phyloP scores from a whole-genome alignment of 495 filamentous ascomycete genomes.

The Podospora pseudoanserina region DNA sequence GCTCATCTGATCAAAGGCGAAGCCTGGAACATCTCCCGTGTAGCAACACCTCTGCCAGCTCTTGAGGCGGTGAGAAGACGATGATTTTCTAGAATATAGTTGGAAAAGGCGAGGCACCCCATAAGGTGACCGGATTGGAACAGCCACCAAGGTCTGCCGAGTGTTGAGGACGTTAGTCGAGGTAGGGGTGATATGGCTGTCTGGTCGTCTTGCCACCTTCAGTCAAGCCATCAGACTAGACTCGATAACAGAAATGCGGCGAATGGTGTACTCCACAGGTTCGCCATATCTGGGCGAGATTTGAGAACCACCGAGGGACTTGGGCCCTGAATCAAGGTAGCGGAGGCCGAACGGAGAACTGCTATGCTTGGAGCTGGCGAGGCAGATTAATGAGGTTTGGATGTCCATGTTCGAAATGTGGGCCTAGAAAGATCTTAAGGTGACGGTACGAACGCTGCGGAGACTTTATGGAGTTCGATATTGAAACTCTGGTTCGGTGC shows the following conservation, averaged over 20 bases:
- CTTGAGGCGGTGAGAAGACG: not conserved
- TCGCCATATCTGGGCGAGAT: not conserved
- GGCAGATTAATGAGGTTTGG: not conserved
- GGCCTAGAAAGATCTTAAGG: not conserved
- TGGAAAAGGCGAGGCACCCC: not conserved
- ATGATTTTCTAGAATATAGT: not conserved
- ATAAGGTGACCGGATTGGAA: not conserved
- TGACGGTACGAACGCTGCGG: not conserved
- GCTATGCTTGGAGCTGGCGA: not conserved
- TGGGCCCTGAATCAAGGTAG: not conserved
- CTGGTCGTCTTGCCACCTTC: not conserved
- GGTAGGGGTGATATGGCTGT: not conserved
- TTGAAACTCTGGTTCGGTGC: not conserved
- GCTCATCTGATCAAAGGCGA: not conserved
- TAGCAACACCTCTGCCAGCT: not conserved
- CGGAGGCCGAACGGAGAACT: not conserved
- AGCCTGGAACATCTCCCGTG: not conserved
- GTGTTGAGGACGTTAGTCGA: not conserved
- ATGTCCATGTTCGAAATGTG: not conserved
- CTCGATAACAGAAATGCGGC: not conserved
- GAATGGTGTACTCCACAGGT: not conserved
- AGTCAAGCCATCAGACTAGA: not conserved
- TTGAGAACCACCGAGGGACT: not conserved
- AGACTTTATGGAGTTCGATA: not conserved
- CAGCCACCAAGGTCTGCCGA: not conserved